phyloP scores from a whole-genome alignment of 2,329 filamentous ascomycete species.

The Triangularia verruculosa region DNA sequence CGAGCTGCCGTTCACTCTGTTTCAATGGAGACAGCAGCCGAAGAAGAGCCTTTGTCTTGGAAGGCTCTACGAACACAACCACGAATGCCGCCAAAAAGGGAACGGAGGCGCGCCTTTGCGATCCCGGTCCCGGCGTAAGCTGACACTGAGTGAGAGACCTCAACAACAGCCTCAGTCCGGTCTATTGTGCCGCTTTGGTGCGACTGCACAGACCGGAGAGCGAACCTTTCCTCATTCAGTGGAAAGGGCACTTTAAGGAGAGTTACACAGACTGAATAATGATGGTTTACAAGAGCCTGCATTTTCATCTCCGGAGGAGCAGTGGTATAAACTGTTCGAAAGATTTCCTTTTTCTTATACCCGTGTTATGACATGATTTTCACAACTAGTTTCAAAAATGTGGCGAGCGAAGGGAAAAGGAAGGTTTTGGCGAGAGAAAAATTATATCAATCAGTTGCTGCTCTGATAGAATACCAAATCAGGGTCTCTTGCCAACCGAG shows the following conservation, averaged over 20 bases:
- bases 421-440: background rate
- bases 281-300: background rate
- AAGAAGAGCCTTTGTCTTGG: too few relatives aligned
- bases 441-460: background rate
- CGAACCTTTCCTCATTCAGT: too few relatives aligned
- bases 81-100: too few relatives aligned
- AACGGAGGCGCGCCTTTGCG: too few relatives aligned
- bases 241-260: background rate
- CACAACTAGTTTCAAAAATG: background rate
- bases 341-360: background rate
- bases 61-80: too few relatives aligned
- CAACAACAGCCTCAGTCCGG: too few relatives aligned
- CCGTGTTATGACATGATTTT: background rate
- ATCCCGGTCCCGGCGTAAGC: too few relatives aligned
- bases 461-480: background rate
- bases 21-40: too few relatives aligned
- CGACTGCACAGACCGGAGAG: too few relatives aligned
- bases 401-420: background rate
- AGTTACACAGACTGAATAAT: background rate
- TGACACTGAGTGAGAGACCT: too few relatives aligned
- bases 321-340: background rate
- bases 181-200: too few relatives aligned
- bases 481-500: background rate
- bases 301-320: background rate
- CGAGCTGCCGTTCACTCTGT: too few relatives aligned